Evolutionary conservation across 1,284 basidiomycete genomes (phyloP).

Genomic region (Marasmius fiardii): DNA sequence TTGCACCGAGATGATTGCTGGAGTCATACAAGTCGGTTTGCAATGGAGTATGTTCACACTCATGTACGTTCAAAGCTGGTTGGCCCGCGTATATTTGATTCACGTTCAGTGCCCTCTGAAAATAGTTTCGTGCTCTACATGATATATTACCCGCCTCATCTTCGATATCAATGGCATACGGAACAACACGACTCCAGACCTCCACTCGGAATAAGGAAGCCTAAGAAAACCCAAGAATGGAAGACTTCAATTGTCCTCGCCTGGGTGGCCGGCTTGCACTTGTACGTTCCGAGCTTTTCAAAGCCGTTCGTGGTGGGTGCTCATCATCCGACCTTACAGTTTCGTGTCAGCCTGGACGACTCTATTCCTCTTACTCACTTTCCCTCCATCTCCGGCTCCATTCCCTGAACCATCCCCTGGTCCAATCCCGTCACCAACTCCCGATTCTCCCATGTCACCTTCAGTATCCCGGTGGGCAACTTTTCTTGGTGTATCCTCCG

Average conservation of each 20-base stretch:
- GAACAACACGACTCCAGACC: conserved; percentile 37
- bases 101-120: not conserved
- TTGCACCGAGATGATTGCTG: conserved; percentile 83
- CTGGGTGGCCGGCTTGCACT: conserved; percentile 69
- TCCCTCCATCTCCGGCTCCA: conserved; percentile 36
- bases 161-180: conserved; percentile 62
- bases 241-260: conserved; percentile 69
- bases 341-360: conserved; percentile 51
- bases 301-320: conserved; percentile 12
- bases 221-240: conserved; percentile 67
- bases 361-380: conserved; percentile 49
- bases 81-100: not conserved
- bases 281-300: conserved; percentile 49
- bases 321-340: conserved; percentile 30
- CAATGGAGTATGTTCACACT: conserved; percentile 88
- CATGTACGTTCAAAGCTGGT: conserved; percentile 60
- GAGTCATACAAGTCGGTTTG: conserved; percentile 78
- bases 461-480: conserved; percentile 72
- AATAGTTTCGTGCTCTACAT: conserved; percentile 86
- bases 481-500: conserved; percentile 84
- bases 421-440: conserved; percentile 18
- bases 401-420: conserved; percentile 27
- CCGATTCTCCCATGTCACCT: conserved; percentile 25
- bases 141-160: conserved; percentile 84
- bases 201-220: conserved; percentile 43